Base-by-base conservation (phyloP, 108 stramenopile genomes). In the Pseudonitzschia pungens region DNA sequence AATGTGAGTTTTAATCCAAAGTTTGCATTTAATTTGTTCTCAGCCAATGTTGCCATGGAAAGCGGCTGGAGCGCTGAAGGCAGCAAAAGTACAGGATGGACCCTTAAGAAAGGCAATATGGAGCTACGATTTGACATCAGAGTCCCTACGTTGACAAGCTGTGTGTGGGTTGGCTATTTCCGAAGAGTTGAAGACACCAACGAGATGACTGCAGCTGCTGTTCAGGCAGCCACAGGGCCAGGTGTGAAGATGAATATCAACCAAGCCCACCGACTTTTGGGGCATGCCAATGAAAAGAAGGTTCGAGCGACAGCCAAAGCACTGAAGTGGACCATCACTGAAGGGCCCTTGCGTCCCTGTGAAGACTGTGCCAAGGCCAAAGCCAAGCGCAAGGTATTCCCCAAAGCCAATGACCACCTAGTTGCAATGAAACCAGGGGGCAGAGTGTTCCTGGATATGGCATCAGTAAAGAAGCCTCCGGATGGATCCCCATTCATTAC, bases 91-190 rank as follows among this genome's bases (percentile, higher is more conserved):
- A 54, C n/a, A 6, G 12, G 53, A 24, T 54, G 53, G 53, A 12
- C 7, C 7, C n/a, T 54, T 12, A 6, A 54, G 53, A 54, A 54
- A 7, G 22, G 24, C 7, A 6, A 9, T 14, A 24, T 7, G 6
- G 12, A 12, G n/a, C 15, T 54, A 14, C 8, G 15, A 14, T 54
- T 54, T 54, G 53, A 54, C 0, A 54, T 54, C 24, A n/a, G 12
- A 0, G 15, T 54, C 0, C 24, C 53, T 12, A 54, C 53, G 22
- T n/a, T 14, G 7, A 54, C 12, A 54, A 54, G 53, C 24, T 54
- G 53, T 54, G 24, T 54, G 6, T 54, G 53, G 53, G n/a, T n/a
- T 54, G 53, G 53, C 6, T 54, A 54, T 14, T 54, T 54, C 24
- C 53, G 15, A 0, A 9, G 53, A 7, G 12, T 14, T 14, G 7